These are phyloP conservation scores for Przewalskia tangutica DNA, from an alignment of 257 asterid species.

Conservation along the genomic window DNA sequence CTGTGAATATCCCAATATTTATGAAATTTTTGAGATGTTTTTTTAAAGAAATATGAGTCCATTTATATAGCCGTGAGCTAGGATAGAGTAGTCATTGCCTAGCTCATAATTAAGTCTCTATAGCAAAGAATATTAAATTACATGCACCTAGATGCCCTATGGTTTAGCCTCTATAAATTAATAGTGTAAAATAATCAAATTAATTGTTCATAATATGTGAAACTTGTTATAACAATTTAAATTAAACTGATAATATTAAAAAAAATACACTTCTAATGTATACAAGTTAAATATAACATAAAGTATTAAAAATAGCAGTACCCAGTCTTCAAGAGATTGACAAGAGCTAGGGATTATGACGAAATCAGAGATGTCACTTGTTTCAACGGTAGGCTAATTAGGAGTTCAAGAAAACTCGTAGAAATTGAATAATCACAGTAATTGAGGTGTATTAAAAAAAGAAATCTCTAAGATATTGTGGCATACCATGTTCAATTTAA, in stretches of 20 bases:
- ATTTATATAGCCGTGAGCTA: too few species aligned
- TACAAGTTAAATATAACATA: neutral
- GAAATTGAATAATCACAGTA: neutral
- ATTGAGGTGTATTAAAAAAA: neutral
- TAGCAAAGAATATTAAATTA: neutral
- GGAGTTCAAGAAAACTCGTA: neutral
- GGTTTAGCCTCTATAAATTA: neutral
- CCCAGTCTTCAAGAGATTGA: neutral
- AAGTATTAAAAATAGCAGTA: neutral
- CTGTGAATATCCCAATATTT: too few species aligned
- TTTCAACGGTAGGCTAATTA: neutral
- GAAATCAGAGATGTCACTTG: neutral
- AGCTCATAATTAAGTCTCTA: neutral
- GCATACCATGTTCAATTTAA: neutral
- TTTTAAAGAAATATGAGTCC: too few species aligned
- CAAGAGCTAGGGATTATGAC: neutral
- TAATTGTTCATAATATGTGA: neutral
- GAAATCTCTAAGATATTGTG: neutral
- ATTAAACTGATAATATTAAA: neutral
- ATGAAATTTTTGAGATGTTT: too few species aligned
- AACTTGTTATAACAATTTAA: neutral
- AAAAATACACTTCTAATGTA: neutral
- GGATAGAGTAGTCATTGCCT: neutral
- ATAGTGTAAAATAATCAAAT: neutral
- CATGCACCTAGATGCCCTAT: neutral